These are phyloP conservation scores for Claviceps quebecensis DNA, from an alignment of 2,329 filamentous ascomycete genomes.

Conservation along the genomic window DNA sequence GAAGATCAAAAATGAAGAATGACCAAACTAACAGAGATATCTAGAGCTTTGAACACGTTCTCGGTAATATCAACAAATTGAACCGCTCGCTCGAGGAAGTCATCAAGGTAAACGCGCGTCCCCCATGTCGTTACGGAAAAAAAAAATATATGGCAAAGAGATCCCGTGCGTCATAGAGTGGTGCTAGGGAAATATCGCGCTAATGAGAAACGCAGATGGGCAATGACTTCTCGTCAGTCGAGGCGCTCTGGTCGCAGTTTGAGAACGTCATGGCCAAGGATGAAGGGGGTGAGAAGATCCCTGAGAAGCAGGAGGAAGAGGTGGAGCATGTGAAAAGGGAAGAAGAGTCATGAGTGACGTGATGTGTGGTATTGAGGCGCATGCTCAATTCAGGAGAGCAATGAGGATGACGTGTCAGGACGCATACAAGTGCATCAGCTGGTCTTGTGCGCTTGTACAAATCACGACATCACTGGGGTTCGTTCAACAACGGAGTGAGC, in stretches of 20 bases:
- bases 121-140: neutral
- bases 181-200: too few species aligned
- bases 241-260: constrained; percentile 93
- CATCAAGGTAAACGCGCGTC: constrained; percentile 47
- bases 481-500: neutral
- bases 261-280: constrained; percentile 82
- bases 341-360: constrained; percentile 3
- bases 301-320: constrained; percentile 13
- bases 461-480: neutral
- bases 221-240: constrained; percentile 93
- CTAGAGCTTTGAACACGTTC: constrained; percentile 70
- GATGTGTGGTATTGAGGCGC: too few species aligned
- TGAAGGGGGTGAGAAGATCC: constrained; percentile 8
- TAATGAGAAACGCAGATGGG: constrained; percentile 46
- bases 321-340: constrained; percentile 14
- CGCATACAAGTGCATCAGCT: neutral
- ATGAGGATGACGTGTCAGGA: neutral
- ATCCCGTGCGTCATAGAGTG: neutral
- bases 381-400: neutral
- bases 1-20: neutral
- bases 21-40: too few species aligned
- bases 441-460: neutral
- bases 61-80: constrained; percentile 90
- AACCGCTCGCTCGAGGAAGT: constrained; percentile 87
- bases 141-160: neutral